phyloP scores from a whole-genome alignment of 208 protist genomes.

The Wallacemonas sp. region DNA sequence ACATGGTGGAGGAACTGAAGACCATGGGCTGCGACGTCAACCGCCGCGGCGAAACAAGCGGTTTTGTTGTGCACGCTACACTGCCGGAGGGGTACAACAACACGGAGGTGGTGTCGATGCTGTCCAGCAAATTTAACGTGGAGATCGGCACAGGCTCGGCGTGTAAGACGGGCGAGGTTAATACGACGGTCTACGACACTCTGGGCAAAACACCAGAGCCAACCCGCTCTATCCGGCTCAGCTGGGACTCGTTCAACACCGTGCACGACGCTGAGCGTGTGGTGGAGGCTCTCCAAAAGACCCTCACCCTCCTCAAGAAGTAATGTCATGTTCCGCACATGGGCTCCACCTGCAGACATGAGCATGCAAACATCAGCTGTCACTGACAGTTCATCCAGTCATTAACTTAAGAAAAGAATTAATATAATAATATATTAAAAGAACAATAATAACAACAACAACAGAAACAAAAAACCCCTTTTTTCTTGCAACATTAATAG shows the following conservation, averaged over 20 bases:
- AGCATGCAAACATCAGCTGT: too few species aligned
- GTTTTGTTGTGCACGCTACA: slow-evolving; percentile 80
- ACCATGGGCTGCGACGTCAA: slow-evolving; percentile 73
- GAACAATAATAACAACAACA: too few species aligned
- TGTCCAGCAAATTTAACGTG: slow-evolving; percentile 70
- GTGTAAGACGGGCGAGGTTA: slow-evolving; percentile 70
- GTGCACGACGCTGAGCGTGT: slow-evolving; percentile 60
- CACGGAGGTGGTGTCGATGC: slow-evolving; percentile 65
- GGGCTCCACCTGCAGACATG: too few species aligned
- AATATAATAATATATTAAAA: too few species aligned
- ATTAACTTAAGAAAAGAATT: too few species aligned
- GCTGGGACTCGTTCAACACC: slow-evolving; percentile 72
- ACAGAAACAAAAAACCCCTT: neutral
- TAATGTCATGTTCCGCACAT: too few species aligned
- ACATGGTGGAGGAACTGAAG: slow-evolving; percentile 53
- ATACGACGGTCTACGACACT: slow-evolving; percentile 82
- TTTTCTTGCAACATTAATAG: neutral
- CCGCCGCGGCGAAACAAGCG: slow-evolving; percentile 76
- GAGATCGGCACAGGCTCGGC: slow-evolving; percentile 83
- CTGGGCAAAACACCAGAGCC: slow-evolving; percentile 60
- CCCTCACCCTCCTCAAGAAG: slow-evolving; percentile 31
- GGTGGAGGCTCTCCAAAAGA: slow-evolving; percentile 48
- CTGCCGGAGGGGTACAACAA: slow-evolving; percentile 69
- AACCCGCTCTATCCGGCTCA: slow-evolving; percentile 62
- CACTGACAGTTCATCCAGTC: too few species aligned